Percentiles rank a stretch among this genome's conserved stretches.
phyloP scores from a whole-genome alignment of 2,329 filamentous ascomycete species.

The Cryphonectria japonica region DNA sequence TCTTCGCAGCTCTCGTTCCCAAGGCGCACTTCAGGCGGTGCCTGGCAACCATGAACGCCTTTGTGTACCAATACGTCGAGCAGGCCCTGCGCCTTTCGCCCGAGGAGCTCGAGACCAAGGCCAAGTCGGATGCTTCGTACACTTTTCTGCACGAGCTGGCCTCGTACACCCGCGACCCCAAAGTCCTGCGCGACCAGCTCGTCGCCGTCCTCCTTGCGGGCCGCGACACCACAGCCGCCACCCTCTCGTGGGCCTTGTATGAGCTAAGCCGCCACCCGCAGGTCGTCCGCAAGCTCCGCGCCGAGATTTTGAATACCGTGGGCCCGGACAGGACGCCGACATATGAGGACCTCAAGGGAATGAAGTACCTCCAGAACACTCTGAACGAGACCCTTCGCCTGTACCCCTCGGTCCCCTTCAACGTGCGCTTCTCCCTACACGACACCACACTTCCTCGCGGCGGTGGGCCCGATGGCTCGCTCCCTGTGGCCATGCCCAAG shows the following conservation, averaged over 20 bases:
- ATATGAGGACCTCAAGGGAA: constrained; percentile 62
- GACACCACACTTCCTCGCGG: constrained; percentile 77
- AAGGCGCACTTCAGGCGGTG: constrained; percentile 64
- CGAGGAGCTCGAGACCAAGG: constrained; percentile 73
- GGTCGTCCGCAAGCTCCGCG: constrained; percentile 68
- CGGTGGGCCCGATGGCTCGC: constrained; percentile 64
- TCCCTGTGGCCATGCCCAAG: constrained; percentile 68
- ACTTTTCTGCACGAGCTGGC: constrained; percentile 89
- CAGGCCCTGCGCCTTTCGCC: constrained; percentile 69
- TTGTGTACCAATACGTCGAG: constrained; percentile 79
- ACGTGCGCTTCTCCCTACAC: constrained; percentile 70
- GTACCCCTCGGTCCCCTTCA: constrained; percentile 69
- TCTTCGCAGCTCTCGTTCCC: constrained; percentile 64
- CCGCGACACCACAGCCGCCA: constrained; percentile 83
- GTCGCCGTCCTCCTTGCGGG: constrained; percentile 82
- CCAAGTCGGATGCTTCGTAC: constrained; percentile 72
- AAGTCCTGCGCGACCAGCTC: constrained; percentile 81
- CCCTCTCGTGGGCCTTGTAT: constrained; percentile 81
- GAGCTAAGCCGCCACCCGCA: constrained; percentile 75
- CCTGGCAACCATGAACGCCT: constrained; percentile 72
- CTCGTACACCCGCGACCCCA: constrained; percentile 72
- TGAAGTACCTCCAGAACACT: constrained; percentile 34
- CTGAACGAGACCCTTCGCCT: constrained; percentile 34
- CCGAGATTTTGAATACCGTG: constrained; percentile 71
- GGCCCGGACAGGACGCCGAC: constrained; percentile 67